Base-by-base conservation (phyloP, 768 basidiomycete species). In the Tricholomella constricta region DNA sequence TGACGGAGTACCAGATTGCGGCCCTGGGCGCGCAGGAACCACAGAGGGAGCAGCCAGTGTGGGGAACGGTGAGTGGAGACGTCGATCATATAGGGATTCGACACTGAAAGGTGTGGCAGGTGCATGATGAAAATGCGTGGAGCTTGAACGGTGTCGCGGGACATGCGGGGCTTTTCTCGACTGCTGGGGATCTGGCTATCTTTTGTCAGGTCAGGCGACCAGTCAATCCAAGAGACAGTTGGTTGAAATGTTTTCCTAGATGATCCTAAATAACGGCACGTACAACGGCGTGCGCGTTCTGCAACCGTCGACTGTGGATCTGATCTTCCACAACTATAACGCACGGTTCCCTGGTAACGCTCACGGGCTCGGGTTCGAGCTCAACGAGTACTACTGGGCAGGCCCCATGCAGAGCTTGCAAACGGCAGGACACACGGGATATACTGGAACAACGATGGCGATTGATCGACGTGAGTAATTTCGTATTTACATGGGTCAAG, bases 121-220 rank as follows among this genome's bases (percentile, higher is more conserved):
- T 67, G 4, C 66, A 68, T 48, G 66, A 68, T 37, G 66, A 68
- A 31, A 68, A 68, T 44, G 63, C 63, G 31, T 68, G 66, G 65
- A 60, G 65, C 36, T 43, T 65, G 41, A 51, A 63, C 15, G 66
- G 66, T 11, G 65, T 68, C 20, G 51, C 65, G 4, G 65, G 66
- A 19, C 66, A 68, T 42, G 66, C 66, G 11, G 66, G 66, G 9
- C 47, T 68, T 26, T 68, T 60, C 44, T 68, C 67, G 2, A 68
- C 58, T 36, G 65, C 65, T 3, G 40, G 41, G 23, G 65, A 68
- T 51, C 52, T 68, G 3, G 65, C 61, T 7, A 61, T 65, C 19
- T 68, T 68, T 38, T 66, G 65, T 43, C 66, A 67, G 55, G 65
- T 65, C 6, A 42, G 48, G 22, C 8, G 15, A n/a, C n/a, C n/a